Base-by-base conservation (phyloP, 768 basidiomycete species). In the Boletus sp. region DNA sequence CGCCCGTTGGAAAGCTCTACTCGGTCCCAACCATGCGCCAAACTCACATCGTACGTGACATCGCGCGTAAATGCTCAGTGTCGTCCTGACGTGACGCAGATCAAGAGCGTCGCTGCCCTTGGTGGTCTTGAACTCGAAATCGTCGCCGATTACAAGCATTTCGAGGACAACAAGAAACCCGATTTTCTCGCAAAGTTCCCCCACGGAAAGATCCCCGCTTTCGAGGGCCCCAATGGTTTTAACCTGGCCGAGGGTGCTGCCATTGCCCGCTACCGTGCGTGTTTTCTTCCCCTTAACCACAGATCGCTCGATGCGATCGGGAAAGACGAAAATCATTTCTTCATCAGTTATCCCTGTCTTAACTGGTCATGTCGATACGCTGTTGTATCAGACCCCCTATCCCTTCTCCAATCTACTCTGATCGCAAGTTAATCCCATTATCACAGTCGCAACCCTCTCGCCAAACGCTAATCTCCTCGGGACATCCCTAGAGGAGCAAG, bases 191-290 rank as follows among this genome's bases (percentile, higher is more conserved):
- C 76, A 57, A 93, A 94, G 74, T 94, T 92, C 74, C 84, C 88
- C 49, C 80, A 80, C 56, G 88, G 90, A 54, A 92, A 93, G 78
- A 83, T 96, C 64, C 96, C 97, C 29, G 87, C 89, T 37, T 81
- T 89, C 52, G 92, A 94, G 72, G 78, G 81, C 45, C 73, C 77
- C 14, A 84, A 93, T 71, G 93, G 93, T 54, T 83, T 92, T 80
- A 81, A 78, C 67, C 77, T 97, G 56, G 83, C 84, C 64, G 96
- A 96, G 78, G 79, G 83, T 54, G 69, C 75, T 53, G 84, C 93
- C 47, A 93, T 98, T 73, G 89, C 92, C 46, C 86, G 85, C 55
- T 94, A 96, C 76, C 65, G 96, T 98, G 76, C 84, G 94, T 87
- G 63, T 20, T 28, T 47, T 50, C 40, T 46, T 52, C 28, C 18